A percentile compares a stretch with the other conserved stretches of the same genome.
These are phyloP conservation scores for Aspergillus sp. DNA, from an alignment of 2,329 filamentous ascomycete species.

Conservation along the genomic window DNA sequence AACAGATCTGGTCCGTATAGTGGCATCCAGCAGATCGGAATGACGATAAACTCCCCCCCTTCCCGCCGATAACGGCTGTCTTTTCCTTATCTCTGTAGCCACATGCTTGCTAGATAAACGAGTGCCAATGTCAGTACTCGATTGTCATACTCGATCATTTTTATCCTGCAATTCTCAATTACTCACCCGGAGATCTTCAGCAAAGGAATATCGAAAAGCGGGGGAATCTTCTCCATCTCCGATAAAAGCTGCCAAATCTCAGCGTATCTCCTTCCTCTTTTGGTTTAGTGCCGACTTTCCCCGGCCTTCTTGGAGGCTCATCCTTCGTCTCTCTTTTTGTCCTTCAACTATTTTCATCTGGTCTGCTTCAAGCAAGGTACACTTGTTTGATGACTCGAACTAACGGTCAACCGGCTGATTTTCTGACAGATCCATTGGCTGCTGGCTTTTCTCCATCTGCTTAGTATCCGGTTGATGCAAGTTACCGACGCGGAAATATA, in stretches of 20 bases:
- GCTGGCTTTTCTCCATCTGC: too few relatives aligned
- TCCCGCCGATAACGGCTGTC: background rate
- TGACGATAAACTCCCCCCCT: background rate
- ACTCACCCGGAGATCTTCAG: background rate
- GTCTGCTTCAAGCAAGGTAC: background rate
- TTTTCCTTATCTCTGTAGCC: background rate
- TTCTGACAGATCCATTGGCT: too few relatives aligned
- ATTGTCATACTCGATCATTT: background rate
- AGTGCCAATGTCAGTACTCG: background rate
- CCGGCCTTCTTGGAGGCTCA: too few relatives aligned
- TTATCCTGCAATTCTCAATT: background rate
- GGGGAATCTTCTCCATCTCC: too few relatives aligned
- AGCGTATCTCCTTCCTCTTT: conserved; percentile 22
- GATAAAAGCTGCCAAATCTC: too few relatives aligned
- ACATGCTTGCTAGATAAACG: background rate
- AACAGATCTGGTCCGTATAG: too few relatives aligned
- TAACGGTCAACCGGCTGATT: too few relatives aligned
- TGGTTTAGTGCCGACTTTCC: conserved; percentile 20
- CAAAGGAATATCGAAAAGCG: background rate
- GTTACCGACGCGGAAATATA: too few relatives aligned
- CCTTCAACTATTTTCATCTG: background rate
- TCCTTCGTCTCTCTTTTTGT: background rate
- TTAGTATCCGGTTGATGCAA: too few relatives aligned
- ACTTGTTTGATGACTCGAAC: too few relatives aligned
- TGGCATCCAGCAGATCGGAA: too few relatives aligned